Base-by-base conservation (phyloP, 495 filamentous ascomycete species). In the Annulohypoxylon maeteangense region DNA sequence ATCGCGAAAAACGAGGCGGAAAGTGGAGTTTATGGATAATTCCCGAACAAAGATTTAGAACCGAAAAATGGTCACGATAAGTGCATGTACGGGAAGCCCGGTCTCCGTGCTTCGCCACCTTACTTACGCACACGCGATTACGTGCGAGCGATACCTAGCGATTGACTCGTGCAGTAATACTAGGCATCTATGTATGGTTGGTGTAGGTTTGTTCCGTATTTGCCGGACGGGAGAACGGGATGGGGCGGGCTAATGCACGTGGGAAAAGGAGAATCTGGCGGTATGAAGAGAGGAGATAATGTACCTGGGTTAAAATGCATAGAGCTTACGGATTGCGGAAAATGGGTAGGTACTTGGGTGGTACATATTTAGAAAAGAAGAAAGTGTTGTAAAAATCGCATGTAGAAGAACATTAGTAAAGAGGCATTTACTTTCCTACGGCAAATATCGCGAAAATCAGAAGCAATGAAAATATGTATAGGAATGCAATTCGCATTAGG, bases 51-150 rank as follows among this genome's bases (percentile, higher is more conserved):
- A 18, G 14, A 42, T 42, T 14, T 22, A 36, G 5, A 36, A 36
- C 32, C 32, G 3, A 42, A 42, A 42, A 42, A 10, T 18, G 50
- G 11, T 10, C 14, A 8, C 14, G 18, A 54, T 54, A 18, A 36
- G 16, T 34, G 27, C 29, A 32, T 32, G n/a, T 20, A 29, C 50
- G 29, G n/a, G n/a, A 44, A 34, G 27, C 27, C 29, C 29, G 29
- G 29, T 29, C 7, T 32, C 29, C 29, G n/a, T 51, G 47, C 47
- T 51, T 12, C 47, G 50, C 50, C 50, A 32, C 50, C 6, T 20
- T 18, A 20, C 16, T 54, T 54, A 54, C 50, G 50, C 50, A 34
- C 50, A 14, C 27, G 18, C 50, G 50, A 54, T 34, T 54, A 54
- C 50, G 50, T 54, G 50, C 50, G 29, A 18, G 50, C 7, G 50